Conservation (phyloP, 768 basidiomycete species). For the Amanita molliuscula region DNA sequence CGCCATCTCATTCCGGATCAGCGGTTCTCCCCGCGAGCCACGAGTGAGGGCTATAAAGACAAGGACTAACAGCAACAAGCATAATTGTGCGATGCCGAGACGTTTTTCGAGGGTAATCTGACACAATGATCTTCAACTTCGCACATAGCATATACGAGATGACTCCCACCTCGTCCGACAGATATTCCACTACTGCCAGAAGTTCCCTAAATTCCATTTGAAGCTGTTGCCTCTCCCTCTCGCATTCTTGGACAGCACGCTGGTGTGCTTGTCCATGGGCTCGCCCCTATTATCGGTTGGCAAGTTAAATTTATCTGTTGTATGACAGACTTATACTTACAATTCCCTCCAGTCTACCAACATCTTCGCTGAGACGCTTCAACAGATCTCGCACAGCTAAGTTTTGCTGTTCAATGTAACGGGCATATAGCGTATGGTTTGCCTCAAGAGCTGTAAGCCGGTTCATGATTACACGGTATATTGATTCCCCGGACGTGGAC, state of each 20-base stretch:
- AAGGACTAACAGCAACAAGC: constrained; percentile 72
- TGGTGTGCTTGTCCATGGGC: constrained; percentile 61
- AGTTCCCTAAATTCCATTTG: constrained; percentile 67
- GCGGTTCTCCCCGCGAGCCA: constrained; percentile 39
- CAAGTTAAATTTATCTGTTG: background rate
- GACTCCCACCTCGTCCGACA: constrained; percentile 67
- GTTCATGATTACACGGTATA: constrained; percentile 95
- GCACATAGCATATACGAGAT: constrained; percentile 1
- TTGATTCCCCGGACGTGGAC: constrained; percentile 65
- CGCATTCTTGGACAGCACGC: constrained; percentile 56
- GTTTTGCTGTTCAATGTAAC: constrained; percentile 88
- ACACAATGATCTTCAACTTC: background rate
- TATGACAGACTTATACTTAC: constrained; percentile 29
- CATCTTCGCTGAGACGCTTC: constrained; percentile 62
- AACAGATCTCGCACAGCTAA: constrained; percentile 65
- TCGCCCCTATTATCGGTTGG: constrained; percentile 35
- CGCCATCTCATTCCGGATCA: constrained; percentile 3
- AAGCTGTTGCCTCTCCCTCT: constrained; percentile 51
- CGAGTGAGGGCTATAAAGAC: constrained; percentile 83
- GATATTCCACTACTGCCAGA: constrained; percentile 55
- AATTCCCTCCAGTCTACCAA: constrained; percentile 67
- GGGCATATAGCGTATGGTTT: constrained; percentile 75
- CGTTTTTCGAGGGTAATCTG: constrained; percentile 85
- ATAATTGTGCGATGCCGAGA: constrained; percentile 80
- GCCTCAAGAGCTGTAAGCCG: constrained; percentile 76